These are phyloP conservation scores for Tremella fuciformis DNA, from an alignment of 768 basidiomycete species.

Conservation along the genomic window DNA sequence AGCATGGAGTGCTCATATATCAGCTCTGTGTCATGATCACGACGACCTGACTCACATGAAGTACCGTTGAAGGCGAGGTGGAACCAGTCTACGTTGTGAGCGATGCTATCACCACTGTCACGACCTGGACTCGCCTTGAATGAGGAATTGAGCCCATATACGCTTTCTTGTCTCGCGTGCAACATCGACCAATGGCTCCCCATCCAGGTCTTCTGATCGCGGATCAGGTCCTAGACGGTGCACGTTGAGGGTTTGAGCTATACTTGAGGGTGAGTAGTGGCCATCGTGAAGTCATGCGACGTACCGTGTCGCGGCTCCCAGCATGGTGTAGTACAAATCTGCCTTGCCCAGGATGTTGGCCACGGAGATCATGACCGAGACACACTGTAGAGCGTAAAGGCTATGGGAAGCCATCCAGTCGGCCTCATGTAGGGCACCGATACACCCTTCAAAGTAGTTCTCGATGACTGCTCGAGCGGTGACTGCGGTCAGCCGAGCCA, in stretches of 20 bases:
- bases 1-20: not conserved
- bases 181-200: slow-evolving; percentile 12
- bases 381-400: slow-evolving; percentile 25
- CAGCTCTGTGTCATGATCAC: not conserved
- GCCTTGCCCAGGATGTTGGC: slow-evolving; percentile 31
- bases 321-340: slow-evolving; percentile 31
- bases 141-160: slow-evolving; percentile 29
- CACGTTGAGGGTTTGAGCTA: slow-evolving; percentile 27
- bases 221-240: slow-evolving; percentile 28
- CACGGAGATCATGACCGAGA: slow-evolving; percentile 22
- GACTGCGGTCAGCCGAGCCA: slow-evolving; percentile 6
- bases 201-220: slow-evolving; percentile 5
- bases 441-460: slow-evolving; percentile 23
- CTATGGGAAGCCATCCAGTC: slow-evolving; percentile 20
- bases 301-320: slow-evolving; percentile 22
- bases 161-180: slow-evolving; percentile 27
- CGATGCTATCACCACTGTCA: not conserved
- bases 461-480: slow-evolving; percentile 11
- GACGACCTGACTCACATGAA: slow-evolving; percentile 7
- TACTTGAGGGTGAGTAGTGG: slow-evolving; percentile 1
- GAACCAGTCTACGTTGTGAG: slow-evolving; percentile 21
- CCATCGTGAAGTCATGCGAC: not conserved
- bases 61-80: slow-evolving; percentile 30
- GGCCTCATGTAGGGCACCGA: slow-evolving; percentile 12
- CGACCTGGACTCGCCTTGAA: slow-evolving; percentile 15